phyloP scores from a whole-genome alignment of 2,329 filamentous ascomycete genomes.

The Remersonia thermophila region DNA sequence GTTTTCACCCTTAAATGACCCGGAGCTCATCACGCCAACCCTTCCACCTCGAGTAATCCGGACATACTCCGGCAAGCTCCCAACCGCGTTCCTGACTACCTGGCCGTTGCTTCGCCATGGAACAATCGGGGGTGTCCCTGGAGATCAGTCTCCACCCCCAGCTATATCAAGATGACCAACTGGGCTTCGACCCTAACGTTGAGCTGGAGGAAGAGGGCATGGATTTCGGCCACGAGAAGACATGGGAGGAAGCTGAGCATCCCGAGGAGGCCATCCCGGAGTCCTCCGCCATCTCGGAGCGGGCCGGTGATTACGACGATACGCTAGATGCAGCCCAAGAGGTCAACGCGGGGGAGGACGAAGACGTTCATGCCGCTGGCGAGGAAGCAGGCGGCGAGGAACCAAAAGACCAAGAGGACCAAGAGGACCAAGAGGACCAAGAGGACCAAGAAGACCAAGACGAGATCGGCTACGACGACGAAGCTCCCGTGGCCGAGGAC shows the following conservation, averaged over 20 bases:
- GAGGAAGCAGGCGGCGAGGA: constrained; percentile 8
- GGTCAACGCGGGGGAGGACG: constrained; percentile 10
- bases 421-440: constrained; percentile 23
- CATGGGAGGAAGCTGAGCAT: constrained; percentile 6
- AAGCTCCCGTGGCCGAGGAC: neutral
- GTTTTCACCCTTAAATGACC: too few species aligned
- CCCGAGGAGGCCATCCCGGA: too few species aligned
- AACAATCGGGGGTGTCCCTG: constrained; percentile 9
- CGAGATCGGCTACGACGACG: constrained; percentile 28
- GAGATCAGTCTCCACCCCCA: constrained; percentile 8
- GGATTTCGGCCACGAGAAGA: constrained; percentile 21
- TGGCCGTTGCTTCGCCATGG: constrained; percentile 14
- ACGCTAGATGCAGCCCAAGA: neutral
- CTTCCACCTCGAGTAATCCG: too few species aligned
- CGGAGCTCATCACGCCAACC: too few species aligned
- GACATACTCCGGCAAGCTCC: too few species aligned
- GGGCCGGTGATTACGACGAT: too few species aligned
- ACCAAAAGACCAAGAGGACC: constrained; percentile 21
- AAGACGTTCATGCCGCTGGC: neutral
- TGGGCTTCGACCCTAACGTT: constrained; percentile 11
- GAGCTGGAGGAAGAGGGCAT: constrained; percentile 18
- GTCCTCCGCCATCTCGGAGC: too few species aligned
- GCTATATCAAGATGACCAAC: constrained; percentile 7
- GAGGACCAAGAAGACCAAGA: constrained; percentile 18
- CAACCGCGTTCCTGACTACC: too few species aligned